phyloP scores from a whole-genome alignment of 768 basidiomycete genomes.

The Leccinum broughii region DNA sequence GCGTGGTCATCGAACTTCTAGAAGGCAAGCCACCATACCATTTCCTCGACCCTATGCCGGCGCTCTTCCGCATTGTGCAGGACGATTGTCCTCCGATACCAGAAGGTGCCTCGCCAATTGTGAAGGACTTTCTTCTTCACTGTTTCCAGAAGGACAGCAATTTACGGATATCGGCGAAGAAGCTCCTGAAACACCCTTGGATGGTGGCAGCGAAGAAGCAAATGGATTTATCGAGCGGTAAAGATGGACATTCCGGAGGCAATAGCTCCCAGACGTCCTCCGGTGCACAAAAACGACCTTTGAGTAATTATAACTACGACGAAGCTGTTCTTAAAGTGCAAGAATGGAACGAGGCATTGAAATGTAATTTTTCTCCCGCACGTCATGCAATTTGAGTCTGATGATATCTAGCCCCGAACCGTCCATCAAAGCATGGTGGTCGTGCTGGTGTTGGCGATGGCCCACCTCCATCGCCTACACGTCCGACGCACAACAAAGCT shows the following conservation, averaged over 20 bases:
- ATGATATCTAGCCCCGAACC: slow-evolving; percentile 58
- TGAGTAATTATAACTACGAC: slow-evolving; percentile 86
- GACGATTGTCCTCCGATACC: slow-evolving; percentile 98
- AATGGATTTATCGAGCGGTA: slow-evolving; percentile 41
- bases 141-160: slow-evolving; percentile 99
- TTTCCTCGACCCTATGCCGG: slow-evolving; percentile 96
- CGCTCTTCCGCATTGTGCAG: slow-evolving; percentile 96
- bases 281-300: slow-evolving; percentile 44
- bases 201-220: slow-evolving; percentile 86
- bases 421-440: slow-evolving; percentile 66
- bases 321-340: slow-evolving; percentile 94
- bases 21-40: slow-evolving; percentile 95
- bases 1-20: slow-evolving; percentile 92
- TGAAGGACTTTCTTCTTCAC: slow-evolving; percentile 94
- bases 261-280: slow-evolving; percentile 39
- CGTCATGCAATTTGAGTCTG: slow-evolving; percentile 8
- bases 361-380: slow-evolving; percentile 52
- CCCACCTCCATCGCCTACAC: slow-evolving; percentile 46
- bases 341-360: slow-evolving; percentile 98
- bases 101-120: slow-evolving; percentile 90
- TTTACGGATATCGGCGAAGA: slow-evolving; percentile 90
- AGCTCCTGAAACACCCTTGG: slow-evolving; percentile 93
- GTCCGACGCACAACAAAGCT: slow-evolving; percentile 31
- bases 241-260: slow-evolving; percentile 33
- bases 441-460: slow-evolving; percentile 38